Evolutionary conservation across 106 monocot genomes (phyloP).

Genomic region (Dendrobium chrysotoxum): DNA sequence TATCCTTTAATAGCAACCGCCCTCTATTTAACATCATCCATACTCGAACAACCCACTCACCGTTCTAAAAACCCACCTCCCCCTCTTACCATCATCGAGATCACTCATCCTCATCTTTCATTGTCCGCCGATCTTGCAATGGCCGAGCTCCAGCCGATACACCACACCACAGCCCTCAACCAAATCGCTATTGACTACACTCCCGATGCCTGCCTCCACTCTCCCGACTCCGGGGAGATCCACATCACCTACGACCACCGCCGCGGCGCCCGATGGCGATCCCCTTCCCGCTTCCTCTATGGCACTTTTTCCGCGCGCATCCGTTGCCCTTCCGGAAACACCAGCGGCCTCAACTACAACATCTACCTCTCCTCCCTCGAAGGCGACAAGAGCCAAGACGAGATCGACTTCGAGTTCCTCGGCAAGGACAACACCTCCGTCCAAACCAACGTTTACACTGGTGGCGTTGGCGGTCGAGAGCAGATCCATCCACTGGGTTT

Average conservation of each 20-base stretch:
- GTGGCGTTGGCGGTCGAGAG: conserved; percentile 44
- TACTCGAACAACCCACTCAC: no score
- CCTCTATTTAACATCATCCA: no score
- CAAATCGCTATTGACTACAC: conserved; percentile 60
- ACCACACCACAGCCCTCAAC: conserved; percentile 21
- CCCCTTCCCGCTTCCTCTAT: conserved; percentile 38
- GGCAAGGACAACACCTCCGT: conserved; percentile 50
- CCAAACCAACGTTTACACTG: conserved; percentile 59
- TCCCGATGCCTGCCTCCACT: conserved; percentile 51
- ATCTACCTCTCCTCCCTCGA: conserved; percentile 72
- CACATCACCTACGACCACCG: conserved; percentile 60
- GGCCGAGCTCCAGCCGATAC: conserved; percentile 2
- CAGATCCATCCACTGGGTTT: conserved; percentile 47
- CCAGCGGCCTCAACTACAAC: conserved; percentile 69
- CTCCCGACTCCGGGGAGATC: conserved; percentile 38
- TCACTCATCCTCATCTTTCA: neutral
- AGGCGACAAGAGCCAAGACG: conserved; percentile 60
- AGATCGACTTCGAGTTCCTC: conserved; percentile 82
- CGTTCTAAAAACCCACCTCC: no score
- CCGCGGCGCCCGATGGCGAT: conserved; percentile 65
- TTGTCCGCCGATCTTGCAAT: neutral
- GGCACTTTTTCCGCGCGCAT: conserved; percentile 46
- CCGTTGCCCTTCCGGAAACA: conserved; percentile 45
- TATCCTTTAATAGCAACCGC: no score
- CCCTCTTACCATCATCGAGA: neutral